Conservation (phyloP, 306 rosid species). For the Geum urbanum region DNA sequence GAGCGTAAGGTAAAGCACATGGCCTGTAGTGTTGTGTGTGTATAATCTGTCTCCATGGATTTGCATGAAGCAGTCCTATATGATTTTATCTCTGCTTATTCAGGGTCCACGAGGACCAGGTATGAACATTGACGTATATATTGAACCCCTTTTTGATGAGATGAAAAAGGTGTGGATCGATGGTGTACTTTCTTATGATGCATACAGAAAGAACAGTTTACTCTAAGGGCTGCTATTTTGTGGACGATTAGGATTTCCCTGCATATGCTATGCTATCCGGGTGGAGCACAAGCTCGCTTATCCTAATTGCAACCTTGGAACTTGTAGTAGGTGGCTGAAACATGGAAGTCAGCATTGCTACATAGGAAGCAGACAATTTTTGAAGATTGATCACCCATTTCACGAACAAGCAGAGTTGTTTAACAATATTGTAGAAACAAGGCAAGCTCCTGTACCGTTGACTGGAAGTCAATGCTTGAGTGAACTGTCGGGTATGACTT, state of each 20-base stretch:
- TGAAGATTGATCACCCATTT: not conserved
- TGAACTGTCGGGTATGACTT: too few species aligned
- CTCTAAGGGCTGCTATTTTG: not conserved
- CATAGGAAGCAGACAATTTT: not conserved
- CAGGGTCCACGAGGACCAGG: not conserved
- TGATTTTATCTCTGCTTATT: not conserved
- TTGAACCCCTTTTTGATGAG: not conserved
- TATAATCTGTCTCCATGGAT: not conserved
- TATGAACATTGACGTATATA: not conserved
- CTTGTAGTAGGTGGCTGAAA: not conserved
- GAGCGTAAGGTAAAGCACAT: not conserved
- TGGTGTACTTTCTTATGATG: not conserved
- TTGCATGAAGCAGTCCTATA: not conserved
- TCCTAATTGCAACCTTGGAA: not conserved
- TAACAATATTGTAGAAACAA: not conserved
- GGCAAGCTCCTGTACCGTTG: not conserved
- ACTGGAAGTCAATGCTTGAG: too few species aligned
- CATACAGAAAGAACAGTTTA: not conserved
- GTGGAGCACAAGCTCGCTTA: not conserved
- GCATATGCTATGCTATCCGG: not conserved
- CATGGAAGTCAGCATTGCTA: not conserved
- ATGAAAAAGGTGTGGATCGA: not conserved
- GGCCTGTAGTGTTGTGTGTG: not conserved
- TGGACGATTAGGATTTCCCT: not conserved
- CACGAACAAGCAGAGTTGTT: not conserved